These are phyloP conservation scores for Tylopilus intermedius DNA, from an alignment of 768 basidiomycete genomes.

Conservation along the genomic window DNA sequence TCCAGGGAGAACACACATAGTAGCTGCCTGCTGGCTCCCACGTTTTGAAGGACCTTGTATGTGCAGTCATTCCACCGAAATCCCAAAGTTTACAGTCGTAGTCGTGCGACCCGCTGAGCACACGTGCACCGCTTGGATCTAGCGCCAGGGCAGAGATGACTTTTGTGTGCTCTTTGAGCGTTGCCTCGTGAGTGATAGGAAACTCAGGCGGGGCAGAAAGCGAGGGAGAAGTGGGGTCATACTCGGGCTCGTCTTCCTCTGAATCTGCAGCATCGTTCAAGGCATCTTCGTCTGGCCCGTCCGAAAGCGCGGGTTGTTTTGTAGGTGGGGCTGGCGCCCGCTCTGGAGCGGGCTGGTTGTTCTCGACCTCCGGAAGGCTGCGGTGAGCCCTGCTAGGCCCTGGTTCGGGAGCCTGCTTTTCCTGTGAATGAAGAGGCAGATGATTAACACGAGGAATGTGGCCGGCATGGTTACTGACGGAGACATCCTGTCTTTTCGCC, in stretches of 20 bases:
- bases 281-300: conserved; percentile 17
- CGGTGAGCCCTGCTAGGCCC: conserved; percentile 11
- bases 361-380: conserved; percentile 20
- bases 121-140: conserved; percentile 90
- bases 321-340: neutral
- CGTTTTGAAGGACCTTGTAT: conserved; percentile 90
- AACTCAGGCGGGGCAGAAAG: conserved; percentile 48
- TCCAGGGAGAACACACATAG: conserved; percentile 49
- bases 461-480: conserved; percentile 18
- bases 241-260: conserved; percentile 41
- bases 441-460: conserved; percentile 21
- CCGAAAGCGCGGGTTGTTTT: conserved; percentile 3
- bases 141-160: conserved; percentile 89
- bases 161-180: conserved; percentile 93
- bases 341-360: conserved; percentile 12
- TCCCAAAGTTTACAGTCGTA: conserved; percentile 99
- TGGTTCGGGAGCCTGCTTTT: conserved; percentile 12
- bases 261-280: conserved; percentile 23
- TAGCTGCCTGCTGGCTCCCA: conserved; percentile 95
- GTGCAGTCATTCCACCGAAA: conserved; percentile 93
- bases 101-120: conserved; percentile 90
- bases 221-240: conserved; percentile 44
- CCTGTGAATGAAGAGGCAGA: conserved; percentile 9
- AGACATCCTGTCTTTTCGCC: conserved; percentile 52
- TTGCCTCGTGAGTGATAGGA: conserved; percentile 86